Conservation (phyloP, 371 early-diverging fungal species). For the Mortierella polycephala region DNA sequence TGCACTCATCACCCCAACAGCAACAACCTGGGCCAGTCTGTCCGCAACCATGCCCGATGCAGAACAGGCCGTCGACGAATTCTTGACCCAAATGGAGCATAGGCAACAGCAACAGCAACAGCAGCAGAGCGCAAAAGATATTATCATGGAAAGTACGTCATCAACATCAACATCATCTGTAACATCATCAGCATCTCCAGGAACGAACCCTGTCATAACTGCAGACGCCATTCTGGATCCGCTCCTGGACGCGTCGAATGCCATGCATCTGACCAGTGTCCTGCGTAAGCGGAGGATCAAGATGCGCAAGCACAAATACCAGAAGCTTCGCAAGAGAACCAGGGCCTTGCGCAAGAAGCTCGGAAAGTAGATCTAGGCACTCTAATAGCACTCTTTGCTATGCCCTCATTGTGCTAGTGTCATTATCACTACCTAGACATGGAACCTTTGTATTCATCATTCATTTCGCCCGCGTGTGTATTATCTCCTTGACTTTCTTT, state of each 20-base stretch:
- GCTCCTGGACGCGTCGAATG: constrained; percentile 21
- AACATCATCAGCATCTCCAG: neutral
- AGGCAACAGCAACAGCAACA: constrained; percentile 1
- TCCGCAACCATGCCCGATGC: constrained; percentile 8
- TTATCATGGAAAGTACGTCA: constrained; percentile 4
- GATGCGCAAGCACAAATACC: constrained; percentile 91
- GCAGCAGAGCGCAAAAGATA: neutral
- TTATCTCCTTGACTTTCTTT: no score
- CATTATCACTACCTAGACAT: no score
- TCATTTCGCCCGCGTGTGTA: no score
- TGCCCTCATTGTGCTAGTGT: no score
- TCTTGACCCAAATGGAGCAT: constrained; percentile 27
- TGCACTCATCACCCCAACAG: neutral
- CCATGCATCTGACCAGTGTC: constrained; percentile 62
- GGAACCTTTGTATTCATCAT: no score
- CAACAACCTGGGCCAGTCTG: constrained; percentile 4
- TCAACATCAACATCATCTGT: neutral
- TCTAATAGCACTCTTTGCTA: no score
- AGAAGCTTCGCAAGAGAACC: constrained; percentile 83
- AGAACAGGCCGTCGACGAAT: constrained; percentile 33
- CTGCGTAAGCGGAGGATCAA: constrained; percentile 83
- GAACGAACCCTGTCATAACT: neutral
- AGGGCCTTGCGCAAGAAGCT: constrained; percentile 82
- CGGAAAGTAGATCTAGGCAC: constrained; percentile 69
- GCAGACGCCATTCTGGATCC: constrained; percentile 19